These are phyloP conservation scores for Prunus padus DNA, from an alignment of 306 rosid species.

Conservation along the genomic window DNA sequence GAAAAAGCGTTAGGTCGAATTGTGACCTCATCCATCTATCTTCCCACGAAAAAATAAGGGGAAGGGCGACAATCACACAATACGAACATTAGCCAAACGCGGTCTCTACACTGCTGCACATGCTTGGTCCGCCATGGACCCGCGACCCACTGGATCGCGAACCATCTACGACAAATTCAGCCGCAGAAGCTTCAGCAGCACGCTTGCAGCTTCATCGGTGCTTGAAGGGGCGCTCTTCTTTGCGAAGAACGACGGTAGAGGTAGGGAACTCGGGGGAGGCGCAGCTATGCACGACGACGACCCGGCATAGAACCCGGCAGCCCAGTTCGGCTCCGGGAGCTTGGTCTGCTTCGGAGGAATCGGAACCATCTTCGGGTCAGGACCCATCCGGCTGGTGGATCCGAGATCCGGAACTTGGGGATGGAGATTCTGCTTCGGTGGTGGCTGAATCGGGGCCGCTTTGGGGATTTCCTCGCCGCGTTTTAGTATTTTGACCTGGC, in stretches of 20 bases:
- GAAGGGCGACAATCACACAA: constrained; percentile 20
- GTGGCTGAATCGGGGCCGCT: not conserved
- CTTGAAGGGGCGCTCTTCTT: constrained; percentile 14
- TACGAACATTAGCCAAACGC: constrained; percentile 25
- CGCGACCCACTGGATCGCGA: not conserved
- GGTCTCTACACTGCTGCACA: not conserved
- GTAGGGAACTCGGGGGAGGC: constrained; percentile 60
- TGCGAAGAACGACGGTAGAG: constrained; percentile 47
- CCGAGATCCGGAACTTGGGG: constrained; percentile 1
- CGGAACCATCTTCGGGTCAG: constrained; percentile 2
- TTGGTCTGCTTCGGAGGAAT: not conserved
- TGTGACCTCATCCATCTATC: not conserved
- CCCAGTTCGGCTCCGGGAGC: not conserved
- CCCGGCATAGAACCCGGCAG: constrained; percentile 42
- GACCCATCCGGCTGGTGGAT: not conserved
- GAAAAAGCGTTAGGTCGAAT: not conserved
- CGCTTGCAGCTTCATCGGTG: constrained; percentile 36
- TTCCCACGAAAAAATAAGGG: constrained; percentile 42
- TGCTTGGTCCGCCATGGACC: not conserved
- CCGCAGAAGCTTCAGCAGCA: constrained; percentile 31
- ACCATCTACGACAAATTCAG: constrained; percentile 21
- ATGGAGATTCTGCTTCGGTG: not conserved
- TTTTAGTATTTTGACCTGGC: constrained; percentile 43
- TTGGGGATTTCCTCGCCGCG: constrained; percentile 33
- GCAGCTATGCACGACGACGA: constrained; percentile 26